These are phyloP conservation scores for Dryadomyces quercivorus DNA, from an alignment of 2,329 filamentous ascomycete genomes.

Conservation along the genomic window DNA sequence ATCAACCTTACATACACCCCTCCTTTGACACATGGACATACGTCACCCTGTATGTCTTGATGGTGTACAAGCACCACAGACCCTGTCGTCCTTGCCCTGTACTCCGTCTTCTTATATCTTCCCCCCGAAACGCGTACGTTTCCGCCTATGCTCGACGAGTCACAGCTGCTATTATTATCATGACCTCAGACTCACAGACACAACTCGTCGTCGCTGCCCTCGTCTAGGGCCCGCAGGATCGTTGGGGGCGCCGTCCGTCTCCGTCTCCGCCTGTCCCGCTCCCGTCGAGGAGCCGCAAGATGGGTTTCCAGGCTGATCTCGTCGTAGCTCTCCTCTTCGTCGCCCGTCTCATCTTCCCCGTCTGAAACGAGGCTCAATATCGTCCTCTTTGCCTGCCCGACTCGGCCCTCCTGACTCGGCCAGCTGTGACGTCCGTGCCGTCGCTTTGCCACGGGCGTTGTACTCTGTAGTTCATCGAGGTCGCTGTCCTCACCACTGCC, in stretches of 20 bases:
- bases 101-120: too few relatives aligned
- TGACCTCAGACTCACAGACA: constrained; percentile 7
- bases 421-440: not conserved
- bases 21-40: too few relatives aligned
- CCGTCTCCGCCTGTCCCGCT: not conserved
- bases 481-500: not conserved
- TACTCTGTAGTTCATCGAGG: too few relatives aligned
- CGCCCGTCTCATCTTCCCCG: constrained; percentile 1
- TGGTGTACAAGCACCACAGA: too few relatives aligned
- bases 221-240: not conserved
- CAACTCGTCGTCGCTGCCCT: constrained; percentile 12
- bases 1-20: too few relatives aligned
- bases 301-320: not conserved
- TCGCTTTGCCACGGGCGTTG: not conserved
- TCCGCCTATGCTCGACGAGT: too few relatives aligned
- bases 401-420: not conserved
- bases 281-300: not conserved
- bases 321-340: not conserved
- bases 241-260: not conserved
- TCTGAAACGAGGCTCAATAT: constrained; percentile 9
- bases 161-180: too few relatives aligned
- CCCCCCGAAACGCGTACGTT: too few relatives aligned
- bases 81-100: too few relatives aligned
- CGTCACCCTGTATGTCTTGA: too few relatives aligned
- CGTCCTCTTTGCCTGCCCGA: not conserved